phyloP scores from a whole-genome alignment of 75 land plant genomes.

The Sequoiadendron giganteum region DNA sequence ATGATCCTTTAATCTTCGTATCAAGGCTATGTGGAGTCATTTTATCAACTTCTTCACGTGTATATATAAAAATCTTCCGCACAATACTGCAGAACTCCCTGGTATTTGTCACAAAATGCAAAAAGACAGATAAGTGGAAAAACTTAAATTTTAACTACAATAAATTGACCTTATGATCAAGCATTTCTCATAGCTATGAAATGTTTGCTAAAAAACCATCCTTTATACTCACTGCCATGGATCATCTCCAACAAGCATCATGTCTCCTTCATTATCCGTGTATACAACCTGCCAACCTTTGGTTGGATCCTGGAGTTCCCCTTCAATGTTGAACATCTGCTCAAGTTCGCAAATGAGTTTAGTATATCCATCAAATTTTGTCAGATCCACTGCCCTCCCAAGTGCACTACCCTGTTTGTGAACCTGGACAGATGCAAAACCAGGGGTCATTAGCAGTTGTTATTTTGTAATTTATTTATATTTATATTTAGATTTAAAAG shows the following conservation, averaged over 20 bases:
- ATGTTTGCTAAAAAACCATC: not conserved
- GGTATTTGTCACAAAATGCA: conserved; percentile 16
- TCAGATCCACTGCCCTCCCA: conserved; percentile 60
- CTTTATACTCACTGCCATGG: conserved; percentile 58
- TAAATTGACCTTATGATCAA: not conserved
- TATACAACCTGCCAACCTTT: conserved; percentile 65
- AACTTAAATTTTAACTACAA: not conserved
- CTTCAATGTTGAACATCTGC: conserved; percentile 50
- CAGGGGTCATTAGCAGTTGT: not conserved
- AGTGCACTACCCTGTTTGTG: conserved; percentile 57
- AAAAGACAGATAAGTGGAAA: not conserved
- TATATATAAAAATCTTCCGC: conserved; percentile 48
- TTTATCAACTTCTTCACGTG: conserved; percentile 41
- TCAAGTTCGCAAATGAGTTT: conserved; percentile 42
- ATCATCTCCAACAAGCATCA: conserved; percentile 75
- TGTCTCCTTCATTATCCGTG: conserved; percentile 67
- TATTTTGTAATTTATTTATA: not conserved
- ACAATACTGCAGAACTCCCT: conserved; percentile 63
- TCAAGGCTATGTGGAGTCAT: conserved; percentile 27
- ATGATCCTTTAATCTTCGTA: conserved; percentile 12
- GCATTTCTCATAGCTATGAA: not conserved
- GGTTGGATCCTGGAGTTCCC: conserved; percentile 34
- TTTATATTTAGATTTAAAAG: not conserved
- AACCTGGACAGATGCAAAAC: conserved; percentile 32
- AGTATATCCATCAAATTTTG: conserved; percentile 46